A percentile compares a stretch with the other conserved stretches of the same genome.
These are phyloP conservation scores for Cucurbitaria berberidis DNA, from an alignment of 2,329 filamentous ascomycete species.

Conservation along the genomic window DNA sequence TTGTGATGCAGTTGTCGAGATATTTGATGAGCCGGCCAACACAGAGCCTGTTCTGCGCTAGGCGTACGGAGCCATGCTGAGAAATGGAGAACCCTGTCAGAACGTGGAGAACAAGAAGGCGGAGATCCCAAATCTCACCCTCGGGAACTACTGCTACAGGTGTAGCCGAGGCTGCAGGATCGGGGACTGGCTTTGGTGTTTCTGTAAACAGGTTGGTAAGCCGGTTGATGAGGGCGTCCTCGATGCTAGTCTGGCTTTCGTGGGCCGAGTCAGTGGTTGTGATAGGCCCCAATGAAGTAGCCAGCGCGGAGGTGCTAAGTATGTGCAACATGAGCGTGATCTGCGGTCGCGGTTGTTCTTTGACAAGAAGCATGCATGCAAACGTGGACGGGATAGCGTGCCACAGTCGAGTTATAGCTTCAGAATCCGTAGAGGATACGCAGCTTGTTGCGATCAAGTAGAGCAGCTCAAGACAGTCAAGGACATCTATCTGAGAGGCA, in stretches of 20 bases:
- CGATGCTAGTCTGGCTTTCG: slow-evolving; percentile 45
- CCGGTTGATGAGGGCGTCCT: slow-evolving; percentile 63
- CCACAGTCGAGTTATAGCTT: slow-evolving; percentile 66
- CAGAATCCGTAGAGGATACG: slow-evolving; percentile 47
- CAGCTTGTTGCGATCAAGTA: slow-evolving; percentile 68
- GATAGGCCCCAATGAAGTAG: slow-evolving; percentile 71
- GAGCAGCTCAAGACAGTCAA: slow-evolving; percentile 69
- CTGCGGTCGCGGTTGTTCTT: slow-evolving; percentile 68
- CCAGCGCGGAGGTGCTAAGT: slow-evolving; percentile 69
- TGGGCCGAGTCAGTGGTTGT: slow-evolving; percentile 53
- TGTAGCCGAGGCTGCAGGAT: slow-evolving; percentile 15
- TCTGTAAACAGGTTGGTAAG: slow-evolving; percentile 69
- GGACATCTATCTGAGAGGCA: slow-evolving; percentile 67
- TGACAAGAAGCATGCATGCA: slow-evolving; percentile 69
- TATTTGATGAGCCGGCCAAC: slow-evolving; percentile 78
- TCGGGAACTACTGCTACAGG: slow-evolving; percentile 20
- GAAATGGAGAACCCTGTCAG: slow-evolving; percentile 66
- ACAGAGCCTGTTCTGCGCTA: slow-evolving; percentile 71
- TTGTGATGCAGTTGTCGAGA: slow-evolving; percentile 73
- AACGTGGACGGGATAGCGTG: slow-evolving; percentile 69
- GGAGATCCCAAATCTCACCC: slow-evolving; percentile 54
- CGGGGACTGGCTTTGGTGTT: slow-evolving; percentile 49
- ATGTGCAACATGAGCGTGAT: slow-evolving; percentile 70
- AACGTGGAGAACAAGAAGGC: slow-evolving; percentile 53
- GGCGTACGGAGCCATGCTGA: slow-evolving; percentile 64